Base-by-base conservation (phyloP, 805 yeast species). In the Yarrowia deformans region DNA sequence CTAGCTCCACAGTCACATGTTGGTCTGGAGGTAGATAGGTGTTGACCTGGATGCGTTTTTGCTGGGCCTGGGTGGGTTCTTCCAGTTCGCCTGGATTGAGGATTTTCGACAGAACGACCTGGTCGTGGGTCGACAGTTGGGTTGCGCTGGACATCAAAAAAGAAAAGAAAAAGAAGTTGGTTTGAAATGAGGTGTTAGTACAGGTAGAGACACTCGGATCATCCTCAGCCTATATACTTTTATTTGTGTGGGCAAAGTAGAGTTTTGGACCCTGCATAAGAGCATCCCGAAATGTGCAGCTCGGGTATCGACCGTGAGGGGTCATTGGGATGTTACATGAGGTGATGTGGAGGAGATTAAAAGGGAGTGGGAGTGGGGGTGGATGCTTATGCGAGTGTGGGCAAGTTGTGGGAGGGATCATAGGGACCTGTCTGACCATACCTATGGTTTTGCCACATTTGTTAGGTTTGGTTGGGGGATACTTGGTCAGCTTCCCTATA, bases 21-120 rank as follows among this genome's bases (percentile, higher is more conserved):
- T 67, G 70, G 52, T 76, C 78, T 9, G 77, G 76, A 4, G 72
- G 71, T 35, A 74, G 70, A 10, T 16, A 18, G 14, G 68, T 43
- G 49, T 76, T 73, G 9, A 76, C 72, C n/a, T 58, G 50, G 42
- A 72, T 69, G 34, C 58, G 49, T 46, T 46, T 29, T 16, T 48
- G 34, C 58, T 45, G 46, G 45, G 35, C 19, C 18, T 39, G 63
- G 23, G 54, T 32, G 39, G 67, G 63, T 19, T 61, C 60, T 23
- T 70, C 70, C 32, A 70, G 68, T 39, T 69, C 72, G 23, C 71
- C 70, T 1, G 70, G 69, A 34, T 67, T 66, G 34, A 70, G 54
- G 35, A 70, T 42, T 35, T 58, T 69, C 43, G 68, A 55, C 40
- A 70, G 61, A 32, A 70, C 72, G 37, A 49, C 63, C 60, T 66